Base-by-base conservation (phyloP, 2,329 filamentous ascomycete species). In the Clonostachys sp. region DNA sequence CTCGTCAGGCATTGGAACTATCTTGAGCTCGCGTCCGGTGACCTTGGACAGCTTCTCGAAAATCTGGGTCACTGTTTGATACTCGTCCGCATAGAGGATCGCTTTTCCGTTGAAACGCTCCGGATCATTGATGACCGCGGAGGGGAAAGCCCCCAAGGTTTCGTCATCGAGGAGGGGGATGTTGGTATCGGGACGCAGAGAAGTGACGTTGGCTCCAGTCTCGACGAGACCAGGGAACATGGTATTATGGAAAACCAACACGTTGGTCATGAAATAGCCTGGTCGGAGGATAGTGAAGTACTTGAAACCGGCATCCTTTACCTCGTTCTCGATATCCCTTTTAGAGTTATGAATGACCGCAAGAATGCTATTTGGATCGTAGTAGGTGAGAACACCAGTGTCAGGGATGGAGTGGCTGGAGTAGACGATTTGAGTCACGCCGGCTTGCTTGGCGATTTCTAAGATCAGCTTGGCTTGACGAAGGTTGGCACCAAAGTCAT, bases 181-280 rank as follows among this genome's bases (percentile, higher is more conserved):
- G 2, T 57, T 13, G 0, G 63, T 67, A n/a, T 65, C 62, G 0
- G 58, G 55, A 0, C 52, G 54, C 12, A 71, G 53, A 0, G 70
- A 66, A 2, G 64, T 67, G 0, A 57, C 57, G 50, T 70, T 71
- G 18, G 63, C 56, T 0, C 70, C 70, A 4, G 60, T 59, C 8
- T 65, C 61, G 2, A 60, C 55, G 8, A 77, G 57, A 0, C 64
- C 67, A 0, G 65, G 61, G 49, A 71, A 74, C 39, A 44, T 43
- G 59, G 70, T 62, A 5, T 12, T 3, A 2, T 68, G 65, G 12
- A 68, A 59, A 4, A 74, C 74, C 36, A n/a, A n/a, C 50, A 71
- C 72, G 53, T 81, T 80, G 17, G 66, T 63, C 69, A 77, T 75
- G 61, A 81, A 80, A 53, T 65, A 69, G 2, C 70, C 72, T 1